Base-by-base conservation (phyloP, 192 early-diverging fungal genomes). In the Coemansia sp. region DNA sequence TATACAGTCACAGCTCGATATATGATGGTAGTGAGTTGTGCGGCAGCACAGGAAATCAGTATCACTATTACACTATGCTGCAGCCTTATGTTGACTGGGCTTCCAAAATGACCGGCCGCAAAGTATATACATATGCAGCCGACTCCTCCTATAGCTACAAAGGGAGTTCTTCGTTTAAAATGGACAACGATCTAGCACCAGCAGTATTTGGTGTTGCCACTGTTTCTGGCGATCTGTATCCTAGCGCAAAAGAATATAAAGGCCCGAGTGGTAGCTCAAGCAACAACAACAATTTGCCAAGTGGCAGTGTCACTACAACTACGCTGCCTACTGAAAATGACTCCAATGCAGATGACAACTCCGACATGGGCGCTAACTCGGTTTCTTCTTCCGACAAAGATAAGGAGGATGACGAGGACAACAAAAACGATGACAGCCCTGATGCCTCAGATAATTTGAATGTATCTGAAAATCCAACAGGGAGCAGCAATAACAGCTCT, bases 31-130 rank as follows among this genome's bases (percentile, higher is more conserved):
- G 29, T 25, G 57, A 61, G 24, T 50, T 79, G 51, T 79, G 76
- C 60, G 71, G 72, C 24, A 51, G 39, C 51, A 66, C 64, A 0
- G 72, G 68, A 3, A 71, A 64, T 31, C 65, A 68, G 51, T 75
- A 66, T 59, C 72, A 80, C 58, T 67, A 71, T 62, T 80, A 75
- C 56, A 74, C 68, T 6, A 57, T 80, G 68, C 57, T 80, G n/a
- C 62, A 74, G 59, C 72, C 72, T 25, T 80, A 71, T 52, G 57
- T 66, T 5, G 66, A 56, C 2, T 80, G 78, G 78, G 68, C 68
- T 5, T 52, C 63, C 31, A 63, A 68, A 17, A 58, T 66, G 52
- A 60, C 65, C 36, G 72, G 72, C 57, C 59, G 59, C 56, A 58
- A 29, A 9, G 53, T 75, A 30, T 57, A 74, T 55, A 55, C 66